phyloP scores from a whole-genome alignment of 345 rosid species.

The Pistacia atlantica region DNA sequence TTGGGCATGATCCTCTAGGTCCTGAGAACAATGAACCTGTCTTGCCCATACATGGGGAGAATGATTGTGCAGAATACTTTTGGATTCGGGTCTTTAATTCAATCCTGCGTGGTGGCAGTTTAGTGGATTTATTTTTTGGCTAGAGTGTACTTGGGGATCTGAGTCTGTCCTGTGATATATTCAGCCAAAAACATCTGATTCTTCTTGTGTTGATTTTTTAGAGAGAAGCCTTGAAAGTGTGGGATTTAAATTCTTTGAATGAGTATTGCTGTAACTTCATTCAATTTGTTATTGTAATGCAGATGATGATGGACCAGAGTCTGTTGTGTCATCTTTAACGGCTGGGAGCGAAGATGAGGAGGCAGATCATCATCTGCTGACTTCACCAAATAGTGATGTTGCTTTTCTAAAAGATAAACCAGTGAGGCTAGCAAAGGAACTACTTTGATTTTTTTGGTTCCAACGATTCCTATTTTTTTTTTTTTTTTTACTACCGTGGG shows the following conservation, averaged over 20 bases:
- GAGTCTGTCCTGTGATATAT: not conserved
- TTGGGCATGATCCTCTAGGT: not conserved
- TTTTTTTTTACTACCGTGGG: slow-evolving; percentile 10
- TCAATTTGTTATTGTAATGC: slow-evolving; percentile 16
- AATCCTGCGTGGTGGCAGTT: not conserved
- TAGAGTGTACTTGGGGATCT: not conserved
- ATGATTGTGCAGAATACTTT: not conserved
- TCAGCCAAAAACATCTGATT: not conserved
- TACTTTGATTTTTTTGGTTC: slow-evolving; percentile 22
- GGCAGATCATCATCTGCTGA: slow-evolving; percentile 67
- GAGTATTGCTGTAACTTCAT: slow-evolving; percentile 1
- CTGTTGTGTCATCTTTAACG: slow-evolving; percentile 57
- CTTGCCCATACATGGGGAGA: not conserved
- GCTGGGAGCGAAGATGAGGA: slow-evolving; percentile 72
- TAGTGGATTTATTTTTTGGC: not conserved
- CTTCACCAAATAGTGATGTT: slow-evolving; percentile 57
- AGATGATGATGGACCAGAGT: slow-evolving; percentile 60
- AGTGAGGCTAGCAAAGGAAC: slow-evolving; percentile 65
- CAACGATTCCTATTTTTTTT: not conserved
- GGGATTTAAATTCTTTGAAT: not conserved
- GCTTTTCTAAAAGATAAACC: slow-evolving; percentile 71
- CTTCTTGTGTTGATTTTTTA: not conserved
- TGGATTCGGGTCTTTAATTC: not conserved
- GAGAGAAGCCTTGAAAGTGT: not conserved
- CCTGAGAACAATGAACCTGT: not conserved